These are phyloP conservation scores for Pseudocercospora ulei DNA, from an alignment of 2,329 filamentous ascomycete genomes.

Conservation along the genomic window DNA sequence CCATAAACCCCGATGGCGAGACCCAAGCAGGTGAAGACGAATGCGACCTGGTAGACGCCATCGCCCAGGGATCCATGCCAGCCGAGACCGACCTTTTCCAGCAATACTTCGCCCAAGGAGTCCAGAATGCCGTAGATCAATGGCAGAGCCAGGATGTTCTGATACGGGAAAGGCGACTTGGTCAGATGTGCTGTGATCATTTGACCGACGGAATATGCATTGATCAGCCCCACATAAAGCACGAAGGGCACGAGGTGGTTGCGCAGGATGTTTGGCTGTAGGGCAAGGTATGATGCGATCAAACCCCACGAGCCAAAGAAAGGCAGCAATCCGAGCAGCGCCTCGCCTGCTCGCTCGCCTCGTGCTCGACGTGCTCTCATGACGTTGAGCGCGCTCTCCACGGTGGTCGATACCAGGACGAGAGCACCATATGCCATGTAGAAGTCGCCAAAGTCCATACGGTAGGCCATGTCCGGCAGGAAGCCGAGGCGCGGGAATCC, in stretches of 20 bases:
- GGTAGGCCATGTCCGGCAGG: constrained; percentile 62
- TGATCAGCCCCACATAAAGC: constrained; percentile 78
- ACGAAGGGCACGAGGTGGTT: constrained; percentile 81
- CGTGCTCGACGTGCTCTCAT: constrained; percentile 67
- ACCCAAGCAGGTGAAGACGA: constrained; percentile 80
- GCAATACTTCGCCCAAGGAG: constrained; percentile 60
- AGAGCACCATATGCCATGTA: constrained; percentile 78
- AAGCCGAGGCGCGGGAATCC: constrained; percentile 55
- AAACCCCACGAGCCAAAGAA: constrained; percentile 70
- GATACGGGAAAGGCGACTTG: constrained; percentile 77
- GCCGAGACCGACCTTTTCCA: constrained; percentile 44
- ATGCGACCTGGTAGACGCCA: constrained; percentile 75
- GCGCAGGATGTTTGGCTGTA: constrained; percentile 74
- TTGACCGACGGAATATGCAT: constrained; percentile 80
- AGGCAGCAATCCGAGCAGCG: constrained; percentile 73
- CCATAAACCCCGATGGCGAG: constrained; percentile 83
- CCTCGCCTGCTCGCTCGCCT: constrained; percentile 60
- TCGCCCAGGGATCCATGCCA: constrained; percentile 66
- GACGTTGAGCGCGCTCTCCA: constrained; percentile 70
- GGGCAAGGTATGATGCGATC: constrained; percentile 66
- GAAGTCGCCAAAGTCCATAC: constrained; percentile 81
- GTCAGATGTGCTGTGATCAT: constrained; percentile 94
- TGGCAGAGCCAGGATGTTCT: constrained; percentile 73
- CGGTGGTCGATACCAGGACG: constrained; percentile 75
- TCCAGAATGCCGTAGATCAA: constrained; percentile 71